Percentiles rank a stretch among this genome's conserved stretches.
phyloP scores from a whole-genome alignment of 164 flowering plant species.

The Houttuynia cordata region DNA sequence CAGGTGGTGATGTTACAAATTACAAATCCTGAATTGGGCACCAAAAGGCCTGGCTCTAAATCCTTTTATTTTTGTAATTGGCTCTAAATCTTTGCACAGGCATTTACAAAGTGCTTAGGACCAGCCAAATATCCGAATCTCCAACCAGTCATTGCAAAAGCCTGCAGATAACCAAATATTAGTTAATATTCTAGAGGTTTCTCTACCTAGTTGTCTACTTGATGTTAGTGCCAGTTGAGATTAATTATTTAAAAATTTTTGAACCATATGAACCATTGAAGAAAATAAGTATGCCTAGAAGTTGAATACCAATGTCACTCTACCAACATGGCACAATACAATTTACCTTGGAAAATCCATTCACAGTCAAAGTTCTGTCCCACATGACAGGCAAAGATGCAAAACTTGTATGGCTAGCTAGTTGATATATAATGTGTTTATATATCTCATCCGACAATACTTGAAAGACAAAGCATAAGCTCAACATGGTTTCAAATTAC shows the following conservation, averaged over 20 bases:
- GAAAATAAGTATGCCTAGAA: too few species aligned
- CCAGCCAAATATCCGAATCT: conserved; percentile 96
- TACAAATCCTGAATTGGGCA: neutral
- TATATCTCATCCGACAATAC: conserved; percentile 93
- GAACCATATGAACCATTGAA: too few species aligned
- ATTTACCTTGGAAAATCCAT: conserved; percentile 90
- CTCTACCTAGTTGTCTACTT: too few species aligned
- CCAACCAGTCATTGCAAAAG: conserved; percentile 99
- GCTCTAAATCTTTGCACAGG: conserved; percentile 82
- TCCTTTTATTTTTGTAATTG: too few species aligned
- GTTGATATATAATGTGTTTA: too few species aligned
- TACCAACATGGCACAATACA: too few species aligned
- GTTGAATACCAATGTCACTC: too few species aligned
- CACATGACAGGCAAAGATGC: conserved; percentile 98
- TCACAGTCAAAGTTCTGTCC: conserved; percentile 87
- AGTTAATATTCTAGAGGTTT: neutral
- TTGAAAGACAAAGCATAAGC: conserved; percentile 25
- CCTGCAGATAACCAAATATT: conserved; percentile 23
- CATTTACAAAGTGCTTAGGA: conserved; percentile 79
- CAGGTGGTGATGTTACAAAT: neutral
- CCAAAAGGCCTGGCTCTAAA: conserved; percentile 60
- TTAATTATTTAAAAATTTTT: too few species aligned
- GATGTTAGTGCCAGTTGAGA: too few species aligned
- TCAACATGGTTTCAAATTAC: neutral
- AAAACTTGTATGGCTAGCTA: conserved; percentile 87